Base-by-base conservation (phyloP, 1,284 basidiomycete genomes). In the Malassezia japonica region DNA sequence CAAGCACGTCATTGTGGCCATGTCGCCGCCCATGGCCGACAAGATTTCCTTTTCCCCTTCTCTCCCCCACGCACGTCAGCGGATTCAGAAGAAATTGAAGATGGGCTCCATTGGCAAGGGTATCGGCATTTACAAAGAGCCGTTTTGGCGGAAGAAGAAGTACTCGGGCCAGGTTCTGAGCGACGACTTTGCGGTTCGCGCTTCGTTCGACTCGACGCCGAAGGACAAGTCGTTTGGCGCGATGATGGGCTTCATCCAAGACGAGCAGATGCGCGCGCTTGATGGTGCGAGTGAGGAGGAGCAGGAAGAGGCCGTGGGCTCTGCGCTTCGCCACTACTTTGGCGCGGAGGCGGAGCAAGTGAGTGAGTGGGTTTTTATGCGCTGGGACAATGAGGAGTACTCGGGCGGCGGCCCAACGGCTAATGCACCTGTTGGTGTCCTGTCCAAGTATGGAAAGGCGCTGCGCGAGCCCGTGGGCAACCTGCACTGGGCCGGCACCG, bases 401-500 rank as follows among this genome's bases (percentile, higher is more conserved):
- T 46, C 50, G 33, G 24, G 32, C 27, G 50, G 50, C 15, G 50
- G 38, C 2, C 46, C 45, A 9, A 32, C 25, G 0, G 45, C 50
- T 4, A 13, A 18, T 9, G 40, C 38, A 10, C 31, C 25, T 6
- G 29, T 39, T 15, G 31, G 31, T 20, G 38, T 37, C 8, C 24
- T 46, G 15, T 41, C 29, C 18, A 16, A 28, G 28, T 23, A 41
- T 20, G 39, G 39, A 4, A 29, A 12, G 39, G 39, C 39, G 3
- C 39, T 41, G 10, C 25, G 27, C 5, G 21, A 24, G 24, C 37
- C 36, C 1, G 33, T 36, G 8, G 50, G 50, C n/a, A 41, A 39
- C 24, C 16, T 53, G 5, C 40, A 40, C 39, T 53, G 48, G 34
- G 50, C 50, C 15, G 50, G 50, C n/a, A 48, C 45, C 13, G 50